Percentiles rank a stretch among this genome's conserved stretches.
Conservation (phyloP, 345 rosid genomes). For the Physaria fendleri region DNA sequence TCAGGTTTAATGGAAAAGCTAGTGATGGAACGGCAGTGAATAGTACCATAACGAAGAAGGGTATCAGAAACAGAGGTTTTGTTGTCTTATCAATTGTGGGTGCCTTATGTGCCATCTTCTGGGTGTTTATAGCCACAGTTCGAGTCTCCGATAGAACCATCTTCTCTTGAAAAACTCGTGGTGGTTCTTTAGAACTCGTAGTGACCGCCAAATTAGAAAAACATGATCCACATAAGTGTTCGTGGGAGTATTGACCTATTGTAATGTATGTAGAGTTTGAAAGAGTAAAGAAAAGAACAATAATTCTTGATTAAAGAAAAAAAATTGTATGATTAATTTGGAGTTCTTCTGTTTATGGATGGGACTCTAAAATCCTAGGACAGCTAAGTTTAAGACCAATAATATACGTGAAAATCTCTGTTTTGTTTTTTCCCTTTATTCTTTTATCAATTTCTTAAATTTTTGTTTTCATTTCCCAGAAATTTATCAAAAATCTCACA, state of each 20-base stretch:
- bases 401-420: too few relatives aligned
- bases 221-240: conserved; percentile 6
- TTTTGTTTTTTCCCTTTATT: background rate
- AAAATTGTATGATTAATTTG: too few relatives aligned
- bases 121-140: conserved; percentile 48
- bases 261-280: conserved; percentile 19
- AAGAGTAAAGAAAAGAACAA: background rate
- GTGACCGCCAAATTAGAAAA: conserved; percentile 12
- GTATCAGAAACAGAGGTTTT: conserved; percentile 39
- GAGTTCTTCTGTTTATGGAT: conserved; percentile 56
- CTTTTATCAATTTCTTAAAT: too few relatives aligned
- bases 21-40: conserved; percentile 24
- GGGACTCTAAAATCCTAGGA: conserved; percentile 78
- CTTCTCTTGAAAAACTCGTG: too few relatives aligned
- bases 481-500: conserved; percentile 6
- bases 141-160: conserved; percentile 30
- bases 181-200: too few relatives aligned
- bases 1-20: conserved; percentile 35
- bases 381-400: too few relatives aligned
- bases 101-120: conserved; percentile 55
- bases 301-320: too few relatives aligned
- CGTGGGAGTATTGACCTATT: background rate
- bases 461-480: background rate
- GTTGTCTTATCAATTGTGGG: conserved; percentile 50
- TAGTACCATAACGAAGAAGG: conserved; percentile 29